Conservation (phyloP, 192 early-diverging fungal species). For the Coemansia sp. region DNA sequence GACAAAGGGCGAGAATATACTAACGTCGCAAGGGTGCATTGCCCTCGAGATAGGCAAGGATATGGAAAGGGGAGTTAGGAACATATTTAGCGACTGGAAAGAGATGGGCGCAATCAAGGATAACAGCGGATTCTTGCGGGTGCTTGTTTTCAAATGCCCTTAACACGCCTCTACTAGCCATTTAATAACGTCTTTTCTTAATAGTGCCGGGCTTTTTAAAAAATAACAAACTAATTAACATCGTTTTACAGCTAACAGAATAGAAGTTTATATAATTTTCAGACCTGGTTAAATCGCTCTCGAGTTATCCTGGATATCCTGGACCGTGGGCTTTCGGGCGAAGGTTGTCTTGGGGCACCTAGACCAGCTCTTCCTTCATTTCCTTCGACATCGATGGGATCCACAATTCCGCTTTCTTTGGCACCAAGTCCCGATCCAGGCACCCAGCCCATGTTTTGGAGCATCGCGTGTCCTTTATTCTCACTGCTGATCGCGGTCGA, state of each 20-base stretch:
- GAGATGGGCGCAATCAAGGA: slow-evolving; percentile 50
- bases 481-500: slow-evolving; percentile 10
- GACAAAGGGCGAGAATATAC: slow-evolving; percentile 20
- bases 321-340: slow-evolving; percentile 9
- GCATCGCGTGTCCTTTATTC: slow-evolving; percentile 35
- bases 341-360: slow-evolving; percentile 6
- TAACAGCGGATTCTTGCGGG: slow-evolving; percentile 58
- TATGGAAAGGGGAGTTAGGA: slow-evolving; percentile 56
- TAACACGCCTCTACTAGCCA: background rate
- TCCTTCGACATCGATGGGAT: slow-evolving; percentile 23
- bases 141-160: slow-evolving; percentile 54
- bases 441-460: slow-evolving; percentile 47
- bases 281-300: slow-evolving; percentile 25
- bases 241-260: no score
- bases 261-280: background rate
- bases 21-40: slow-evolving; percentile 35
- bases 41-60: slow-evolving; percentile 62
- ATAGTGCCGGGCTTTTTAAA: no score
- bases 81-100: slow-evolving; percentile 54
- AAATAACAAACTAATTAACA: background rate
- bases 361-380: slow-evolving; percentile 30
- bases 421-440: slow-evolving; percentile 45
- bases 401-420: slow-evolving; percentile 17
- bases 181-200: no score
- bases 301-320: slow-evolving; percentile 24